Base-by-base conservation (phyloP, 768 basidiomycete species). In the Phylloporus sp. region DNA sequence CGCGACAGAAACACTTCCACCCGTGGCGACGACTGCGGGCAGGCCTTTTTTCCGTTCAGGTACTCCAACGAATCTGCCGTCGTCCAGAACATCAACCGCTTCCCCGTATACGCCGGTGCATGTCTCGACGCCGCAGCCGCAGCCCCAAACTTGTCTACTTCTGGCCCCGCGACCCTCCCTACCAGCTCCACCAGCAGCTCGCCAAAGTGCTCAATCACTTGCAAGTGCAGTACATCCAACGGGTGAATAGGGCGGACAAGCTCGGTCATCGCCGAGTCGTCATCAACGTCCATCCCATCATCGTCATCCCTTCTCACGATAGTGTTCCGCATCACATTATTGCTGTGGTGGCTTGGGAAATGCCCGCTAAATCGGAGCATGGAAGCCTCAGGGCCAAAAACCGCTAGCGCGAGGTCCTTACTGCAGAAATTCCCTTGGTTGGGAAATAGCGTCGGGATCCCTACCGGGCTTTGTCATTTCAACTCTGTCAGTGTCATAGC, bases 171-270 rank as follows among this genome's bases (percentile, higher is more conserved):
- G 7, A 83, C 76, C 50, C 77, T 77, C 44, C 67, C 72, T 27
- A 79, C 84, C 3, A 88, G 73, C 44, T 81, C 80, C 29, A 76
- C 66, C 41, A 91, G 73, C 47, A 87, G 66, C 44, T 76, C 74
- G 28, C 76, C 76, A 62, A 90, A 90, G 65, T 88, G 81, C 36
- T 84, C 81, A 45, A 86, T 75, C 43, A 88, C 77, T 56, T 86
- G 81, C 20, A 80, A 65, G 63, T 90, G 88, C 43, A 90, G 75
- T 54, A 76, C 69, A 66, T 86, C 85, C 53, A 85, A 72, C 5
- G 84, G 75, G 59, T 87, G 80, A 50, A 75, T 76, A 5, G 81
- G 79, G 26, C 67, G 63, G 44, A 73, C 69, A 34, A 65, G 59
- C 31, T 69, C 69, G n/a, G 68, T 60, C 52, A 64, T 56, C 32